Conservation (phyloP, 2,329 filamentous ascomycete species). For the Trichoderma oligosporum region DNA sequence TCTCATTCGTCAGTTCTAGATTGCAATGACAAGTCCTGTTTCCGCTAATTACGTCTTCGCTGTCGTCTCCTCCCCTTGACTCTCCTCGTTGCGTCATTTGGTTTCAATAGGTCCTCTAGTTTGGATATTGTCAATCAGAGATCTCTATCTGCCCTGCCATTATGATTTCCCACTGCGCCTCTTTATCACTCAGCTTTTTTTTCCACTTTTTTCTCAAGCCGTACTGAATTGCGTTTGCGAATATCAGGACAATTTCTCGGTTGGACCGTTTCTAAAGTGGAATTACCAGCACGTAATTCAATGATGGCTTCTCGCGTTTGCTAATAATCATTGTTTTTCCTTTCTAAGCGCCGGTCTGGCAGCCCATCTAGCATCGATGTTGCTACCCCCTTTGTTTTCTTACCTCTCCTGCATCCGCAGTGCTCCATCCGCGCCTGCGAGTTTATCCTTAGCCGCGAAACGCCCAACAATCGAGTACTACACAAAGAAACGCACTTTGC, state of each 20-base stretch:
- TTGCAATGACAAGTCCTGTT: neutral
- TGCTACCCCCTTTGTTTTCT: slow-evolving; percentile 5
- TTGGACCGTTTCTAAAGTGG: neutral
- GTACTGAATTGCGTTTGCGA: neutral
- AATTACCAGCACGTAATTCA: slow-evolving; percentile 3
- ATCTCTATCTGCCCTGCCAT: neutral
- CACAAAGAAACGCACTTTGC: neutral
- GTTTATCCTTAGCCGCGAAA: slow-evolving; percentile 14
- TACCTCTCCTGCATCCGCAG: neutral
- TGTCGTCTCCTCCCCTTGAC: neutral
- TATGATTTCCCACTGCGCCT: neutral
- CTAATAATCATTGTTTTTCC: slow-evolving; percentile 19
- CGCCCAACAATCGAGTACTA: slow-evolving; percentile 1
- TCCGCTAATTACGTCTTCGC: neutral
- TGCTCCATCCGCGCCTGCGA: slow-evolving; percentile 24
- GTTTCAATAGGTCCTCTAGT: neutral
- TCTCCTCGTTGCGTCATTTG: neutral
- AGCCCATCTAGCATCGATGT: neutral
- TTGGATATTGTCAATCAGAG: neutral
- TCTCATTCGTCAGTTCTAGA: neutral
- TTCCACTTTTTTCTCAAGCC: neutral
- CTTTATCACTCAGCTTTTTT: neutral
- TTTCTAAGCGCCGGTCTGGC: slow-evolving; percentile 28
- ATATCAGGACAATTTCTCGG: neutral
- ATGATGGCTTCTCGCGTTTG: neutral